phyloP scores from a whole-genome alignment of 176 grass and related monocot genomes.

The Avena insularis region DNA sequence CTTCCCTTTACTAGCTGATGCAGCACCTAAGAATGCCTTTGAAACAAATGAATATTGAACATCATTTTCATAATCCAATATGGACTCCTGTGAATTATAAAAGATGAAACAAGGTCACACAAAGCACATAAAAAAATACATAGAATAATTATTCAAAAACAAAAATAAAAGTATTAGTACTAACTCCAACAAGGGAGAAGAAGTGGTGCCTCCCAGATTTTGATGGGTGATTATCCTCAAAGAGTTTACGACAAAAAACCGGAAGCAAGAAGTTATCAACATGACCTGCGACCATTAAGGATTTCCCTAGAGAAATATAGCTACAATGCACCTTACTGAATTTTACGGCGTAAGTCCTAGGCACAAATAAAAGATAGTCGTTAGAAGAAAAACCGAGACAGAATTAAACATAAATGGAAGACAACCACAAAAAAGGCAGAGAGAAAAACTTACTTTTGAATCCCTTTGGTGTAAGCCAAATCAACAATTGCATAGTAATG shows the following conservation, averaged over 20 bases:
- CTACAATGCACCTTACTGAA: neutral
- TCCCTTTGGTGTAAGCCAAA: neutral
- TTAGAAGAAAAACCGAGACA: too few species aligned
- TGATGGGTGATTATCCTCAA: too few species aligned
- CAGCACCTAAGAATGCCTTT: neutral
- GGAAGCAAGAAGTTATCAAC: too few species aligned
- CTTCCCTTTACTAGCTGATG: neutral
- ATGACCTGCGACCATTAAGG: neutral
- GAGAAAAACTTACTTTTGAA: neutral
- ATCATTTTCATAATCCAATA: neutral
- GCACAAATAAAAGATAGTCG: neutral
- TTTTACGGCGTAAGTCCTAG: neutral
- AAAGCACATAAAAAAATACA: too few species aligned
- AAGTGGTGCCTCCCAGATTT: neutral
- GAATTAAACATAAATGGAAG: too few species aligned
- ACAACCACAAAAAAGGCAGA: neutral
- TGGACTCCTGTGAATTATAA: neutral
- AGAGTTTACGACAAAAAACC: too few species aligned
- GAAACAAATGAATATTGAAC: neutral
- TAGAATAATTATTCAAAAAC: too few species aligned
- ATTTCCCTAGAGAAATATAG: neutral
- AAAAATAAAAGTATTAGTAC: neutral
- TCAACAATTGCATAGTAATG: neutral
- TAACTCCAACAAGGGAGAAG: neutral
- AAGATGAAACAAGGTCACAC: too few species aligned